Percentiles rank a stretch among this genome's conserved stretches.
Conservation (phyloP, 2,329 filamentous ascomycete species). For the Colletotrichum somersetense region DNA sequence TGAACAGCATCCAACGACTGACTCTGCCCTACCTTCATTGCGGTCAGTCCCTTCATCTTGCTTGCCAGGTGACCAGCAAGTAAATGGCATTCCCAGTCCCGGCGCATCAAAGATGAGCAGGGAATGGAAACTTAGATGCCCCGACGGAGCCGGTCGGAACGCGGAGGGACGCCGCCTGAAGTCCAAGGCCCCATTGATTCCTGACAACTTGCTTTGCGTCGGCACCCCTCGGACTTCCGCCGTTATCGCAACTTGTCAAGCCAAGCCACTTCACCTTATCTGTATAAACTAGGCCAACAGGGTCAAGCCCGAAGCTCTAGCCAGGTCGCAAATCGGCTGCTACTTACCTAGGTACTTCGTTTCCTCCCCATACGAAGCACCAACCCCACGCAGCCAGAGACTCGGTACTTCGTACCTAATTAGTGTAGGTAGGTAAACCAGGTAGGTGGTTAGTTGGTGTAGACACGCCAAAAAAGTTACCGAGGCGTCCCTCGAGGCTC, state of each 20-base stretch:
- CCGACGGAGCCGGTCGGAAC: slow-evolving; percentile 30
- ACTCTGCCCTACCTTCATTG: too few species aligned
- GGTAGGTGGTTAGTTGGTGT: too few species aligned
- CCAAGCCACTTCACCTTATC: background rate
- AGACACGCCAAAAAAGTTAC: slow-evolving; percentile 13
- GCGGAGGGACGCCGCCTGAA: background rate
- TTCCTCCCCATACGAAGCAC: slow-evolving; percentile 20
- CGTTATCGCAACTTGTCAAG: slow-evolving; percentile 3
- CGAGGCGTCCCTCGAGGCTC: slow-evolving; percentile 31
- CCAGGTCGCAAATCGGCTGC: slow-evolving; percentile 1
- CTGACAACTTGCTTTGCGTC: background rate
- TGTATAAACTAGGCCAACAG: background rate
- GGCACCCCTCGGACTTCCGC: background rate
- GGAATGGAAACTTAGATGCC: slow-evolving; percentile 35
- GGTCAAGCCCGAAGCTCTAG: slow-evolving; percentile 16
- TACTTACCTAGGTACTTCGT: background rate
- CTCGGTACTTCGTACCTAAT: too few species aligned
- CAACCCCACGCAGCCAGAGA: slow-evolving; percentile 12
- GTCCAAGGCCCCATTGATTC: background rate
- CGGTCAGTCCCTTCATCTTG: too few species aligned
- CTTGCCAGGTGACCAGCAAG: background rate
- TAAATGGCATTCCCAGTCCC: background rate
- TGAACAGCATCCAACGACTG: slow-evolving; percentile 16
- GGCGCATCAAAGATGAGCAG: slow-evolving; percentile 4
- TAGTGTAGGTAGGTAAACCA: too few species aligned